These are phyloP conservation scores for Bidens hawaiensis DNA, from an alignment of 140 eudicot species.

Conservation along the genomic window DNA sequence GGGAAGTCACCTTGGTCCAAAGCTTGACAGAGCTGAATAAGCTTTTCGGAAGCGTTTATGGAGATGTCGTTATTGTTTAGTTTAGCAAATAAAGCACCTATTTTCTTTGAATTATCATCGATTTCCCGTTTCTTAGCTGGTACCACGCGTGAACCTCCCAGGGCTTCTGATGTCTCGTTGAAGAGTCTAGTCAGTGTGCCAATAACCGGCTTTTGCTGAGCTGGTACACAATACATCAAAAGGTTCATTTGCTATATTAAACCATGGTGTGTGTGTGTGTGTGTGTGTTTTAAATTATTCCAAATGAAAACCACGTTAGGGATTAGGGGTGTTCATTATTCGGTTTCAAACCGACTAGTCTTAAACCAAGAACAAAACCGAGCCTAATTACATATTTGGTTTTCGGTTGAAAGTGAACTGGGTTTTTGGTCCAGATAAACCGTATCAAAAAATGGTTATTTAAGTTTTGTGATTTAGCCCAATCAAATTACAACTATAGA, in stretches of 20 bases:
- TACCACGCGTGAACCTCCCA: conserved; percentile 79
- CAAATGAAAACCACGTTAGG: too few relatives aligned
- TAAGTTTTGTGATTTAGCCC: too few relatives aligned
- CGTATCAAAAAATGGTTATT: too few relatives aligned
- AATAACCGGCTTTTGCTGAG: conserved; percentile 73
- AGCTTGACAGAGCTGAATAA: conserved; percentile 86
- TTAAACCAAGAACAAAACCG: too few relatives aligned
- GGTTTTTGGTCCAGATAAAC: too few relatives aligned
- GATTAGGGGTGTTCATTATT: too few relatives aligned
- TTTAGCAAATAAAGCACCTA: conserved; percentile 75
- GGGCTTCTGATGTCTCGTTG: conserved; percentile 77
- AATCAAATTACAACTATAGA: too few relatives aligned
- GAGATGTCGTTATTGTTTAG: conserved; percentile 75
- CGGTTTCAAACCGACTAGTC: too few relatives aligned
- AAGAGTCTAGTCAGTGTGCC: conserved; percentile 78
- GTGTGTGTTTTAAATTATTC: background rate
- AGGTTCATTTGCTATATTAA: background rate
- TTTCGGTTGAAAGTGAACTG: too few relatives aligned
- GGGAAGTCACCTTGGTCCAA: conserved; percentile 70
- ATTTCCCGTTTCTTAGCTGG: conserved; percentile 83
- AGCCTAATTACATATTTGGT: too few relatives aligned
- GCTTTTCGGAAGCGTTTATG: conserved; percentile 79
- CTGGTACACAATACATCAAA: conserved; percentile 34
- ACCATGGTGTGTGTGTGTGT: background rate
- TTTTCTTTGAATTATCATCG: conserved; percentile 86